Evolutionary conservation across 345 rosid genomes (phyloP).

Genomic region (Arabidopsis suecica): DNA sequence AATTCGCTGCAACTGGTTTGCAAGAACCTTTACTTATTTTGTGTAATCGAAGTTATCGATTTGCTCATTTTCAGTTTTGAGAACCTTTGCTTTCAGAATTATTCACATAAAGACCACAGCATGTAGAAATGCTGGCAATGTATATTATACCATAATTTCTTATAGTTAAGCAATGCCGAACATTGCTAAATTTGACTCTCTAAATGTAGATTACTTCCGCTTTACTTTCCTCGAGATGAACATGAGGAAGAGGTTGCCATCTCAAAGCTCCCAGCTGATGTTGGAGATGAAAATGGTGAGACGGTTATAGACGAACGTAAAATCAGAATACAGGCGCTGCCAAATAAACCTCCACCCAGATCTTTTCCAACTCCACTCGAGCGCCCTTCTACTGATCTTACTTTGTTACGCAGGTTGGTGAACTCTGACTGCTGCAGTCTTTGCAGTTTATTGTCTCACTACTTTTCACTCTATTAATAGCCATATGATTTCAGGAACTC

Average conservation of each 20-base stretch:
- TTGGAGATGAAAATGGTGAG: conserved; percentile 99
- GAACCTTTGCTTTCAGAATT: conserved; percentile 14
- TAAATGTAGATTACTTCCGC: conserved; percentile 80
- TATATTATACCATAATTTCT: conserved; percentile 5
- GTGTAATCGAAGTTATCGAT: neutral
- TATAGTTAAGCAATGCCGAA: conserved; percentile 19
- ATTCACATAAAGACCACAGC: conserved; percentile 3
- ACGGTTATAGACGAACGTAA: conserved; percentile 93
- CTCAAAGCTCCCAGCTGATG: conserved; percentile 94
- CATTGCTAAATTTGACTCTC: conserved; percentile 31
- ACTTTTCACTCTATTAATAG: conserved; percentile 11
- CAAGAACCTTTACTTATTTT: conserved; percentile 8
- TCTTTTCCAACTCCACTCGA: conserved; percentile 66
- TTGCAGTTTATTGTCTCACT: neutral
- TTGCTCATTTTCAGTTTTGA: conserved; percentile 13
- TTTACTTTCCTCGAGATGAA: conserved; percentile 96
- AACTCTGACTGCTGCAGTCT: conserved; percentile 22
- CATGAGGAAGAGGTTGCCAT: conserved; percentile 89
- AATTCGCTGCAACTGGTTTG: conserved; percentile 15
- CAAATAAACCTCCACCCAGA: conserved; percentile 64
- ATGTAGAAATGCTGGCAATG: conserved; percentile 14
- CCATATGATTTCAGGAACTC: conserved; percentile 68
- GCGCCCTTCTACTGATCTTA: conserved; percentile 72
- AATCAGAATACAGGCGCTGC: conserved; percentile 92
- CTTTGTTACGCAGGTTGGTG: conserved; percentile 86